A percentile compares a stretch with the other conserved stretches of the same genome.
Evolutionary conservation across 2,329 filamentous ascomycete genomes (phyloP).

Genomic region (Claviceps spartinae): DNA sequence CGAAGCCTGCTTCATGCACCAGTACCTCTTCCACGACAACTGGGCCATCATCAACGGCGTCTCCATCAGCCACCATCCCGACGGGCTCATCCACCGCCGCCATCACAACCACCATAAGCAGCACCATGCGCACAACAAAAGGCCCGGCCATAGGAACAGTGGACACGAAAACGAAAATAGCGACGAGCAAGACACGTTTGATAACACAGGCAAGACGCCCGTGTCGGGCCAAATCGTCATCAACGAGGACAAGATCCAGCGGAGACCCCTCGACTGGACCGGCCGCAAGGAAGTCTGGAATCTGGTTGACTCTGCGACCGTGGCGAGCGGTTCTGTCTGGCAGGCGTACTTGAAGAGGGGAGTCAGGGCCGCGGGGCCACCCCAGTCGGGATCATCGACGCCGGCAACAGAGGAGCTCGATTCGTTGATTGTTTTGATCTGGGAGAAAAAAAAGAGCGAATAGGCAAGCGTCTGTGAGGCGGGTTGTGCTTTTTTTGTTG

Average conservation of each 20-base stretch:
- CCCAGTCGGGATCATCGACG: slow-evolving; percentile 5
- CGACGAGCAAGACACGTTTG: slow-evolving; percentile 1
- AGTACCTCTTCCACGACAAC: slow-evolving; percentile 30
- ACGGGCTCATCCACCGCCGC: slow-evolving; percentile 16
- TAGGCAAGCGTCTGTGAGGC: not conserved
- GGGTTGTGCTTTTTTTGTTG: not conserved
- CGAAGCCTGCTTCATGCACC: slow-evolving; percentile 33
- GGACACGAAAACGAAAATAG: not conserved
- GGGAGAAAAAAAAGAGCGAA: slow-evolving; percentile 15
- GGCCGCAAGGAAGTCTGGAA: slow-evolving; percentile 26
- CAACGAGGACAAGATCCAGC: slow-evolving; percentile 15
- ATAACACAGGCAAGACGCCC: slow-evolving; percentile 4
- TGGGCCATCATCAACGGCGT: slow-evolving; percentile 36
- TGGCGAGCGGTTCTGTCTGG: slow-evolving; percentile 26
- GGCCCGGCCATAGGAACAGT: too few species aligned
- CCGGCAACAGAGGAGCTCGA: slow-evolving; percentile 17
- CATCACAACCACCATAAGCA: not conserved
- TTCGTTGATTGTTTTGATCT: slow-evolving; percentile 28
- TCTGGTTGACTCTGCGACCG: slow-evolving; percentile 25
- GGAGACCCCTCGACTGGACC: slow-evolving; percentile 21
- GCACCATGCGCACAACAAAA: not conserved
- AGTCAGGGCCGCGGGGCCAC: slow-evolving; percentile 4
- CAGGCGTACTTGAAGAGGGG: slow-evolving; percentile 31
- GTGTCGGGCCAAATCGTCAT: slow-evolving; percentile 19
- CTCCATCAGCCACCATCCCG: slow-evolving; percentile 29